A percentile compares a stretch with the other conserved stretches of the same genome.
Evolutionary conservation across 2,329 filamentous ascomycete genomes (phyloP).

Genomic region (Clarireedia homoeocarpa): DNA sequence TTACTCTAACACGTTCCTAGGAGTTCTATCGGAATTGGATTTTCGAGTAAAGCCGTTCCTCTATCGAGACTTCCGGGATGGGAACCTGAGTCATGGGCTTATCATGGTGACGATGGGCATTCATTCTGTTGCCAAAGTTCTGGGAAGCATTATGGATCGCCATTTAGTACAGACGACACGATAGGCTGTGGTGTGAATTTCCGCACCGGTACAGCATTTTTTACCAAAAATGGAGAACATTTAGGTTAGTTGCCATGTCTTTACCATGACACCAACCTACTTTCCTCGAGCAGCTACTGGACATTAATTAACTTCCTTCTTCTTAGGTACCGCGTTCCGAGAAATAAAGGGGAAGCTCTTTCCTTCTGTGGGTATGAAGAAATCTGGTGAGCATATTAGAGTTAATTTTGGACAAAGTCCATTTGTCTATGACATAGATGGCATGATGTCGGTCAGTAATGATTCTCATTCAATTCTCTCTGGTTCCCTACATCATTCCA

Average conservation of each 20-base stretch:
- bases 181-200: constrained; percentile 63
- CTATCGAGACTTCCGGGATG: constrained; percentile 54
- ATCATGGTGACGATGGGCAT: constrained; percentile 61
- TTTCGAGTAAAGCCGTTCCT: constrained; percentile 46
- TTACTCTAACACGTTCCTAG: constrained; percentile 30
- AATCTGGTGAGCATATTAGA: constrained; percentile 50
- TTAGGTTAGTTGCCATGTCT: constrained; percentile 37
- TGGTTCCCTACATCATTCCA: no score
- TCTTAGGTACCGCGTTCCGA: constrained; percentile 59
- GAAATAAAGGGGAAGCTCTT: constrained; percentile 60
- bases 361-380: constrained; percentile 58
- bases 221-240: constrained; percentile 56
- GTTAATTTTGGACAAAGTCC: constrained; percentile 65
- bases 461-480: background rate
- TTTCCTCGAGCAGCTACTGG: background rate
- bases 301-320: background rate
- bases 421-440: constrained; percentile 88
- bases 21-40: constrained; percentile 55
- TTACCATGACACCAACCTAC: constrained; percentile 8
- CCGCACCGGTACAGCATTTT: constrained; percentile 55
- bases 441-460: constrained; percentile 63
- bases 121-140: constrained; percentile 48
- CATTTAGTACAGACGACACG: constrained; percentile 49
- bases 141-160: constrained; percentile 49
- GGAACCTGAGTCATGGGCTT: constrained; percentile 62